phyloP scores from a whole-genome alignment of 2,329 filamentous ascomycete species.

The Microthyrium microscopicum region DNA sequence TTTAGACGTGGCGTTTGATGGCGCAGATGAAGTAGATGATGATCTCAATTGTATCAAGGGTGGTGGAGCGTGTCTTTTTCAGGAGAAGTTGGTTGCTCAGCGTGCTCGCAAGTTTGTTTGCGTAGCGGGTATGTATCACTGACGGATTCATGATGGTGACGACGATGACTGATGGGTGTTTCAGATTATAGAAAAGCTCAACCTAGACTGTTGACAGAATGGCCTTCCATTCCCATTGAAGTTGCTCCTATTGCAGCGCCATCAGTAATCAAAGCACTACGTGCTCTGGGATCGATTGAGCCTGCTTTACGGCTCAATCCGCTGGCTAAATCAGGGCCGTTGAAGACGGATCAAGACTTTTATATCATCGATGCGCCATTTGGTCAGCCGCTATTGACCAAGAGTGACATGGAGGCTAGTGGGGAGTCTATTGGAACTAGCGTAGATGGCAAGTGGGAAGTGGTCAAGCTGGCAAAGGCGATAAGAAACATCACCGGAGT shows the following conservation, averaged over 20 bases:
- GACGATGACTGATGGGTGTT: background rate
- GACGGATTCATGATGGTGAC: background rate
- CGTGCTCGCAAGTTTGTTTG: conserved; percentile 74
- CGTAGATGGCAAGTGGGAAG: conserved; percentile 59
- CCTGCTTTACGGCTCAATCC: conserved; percentile 58
- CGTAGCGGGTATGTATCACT: conserved; percentile 48
- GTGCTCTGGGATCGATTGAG: conserved; percentile 52
- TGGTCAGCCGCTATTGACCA: conserved; percentile 45
- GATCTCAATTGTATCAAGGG: conserved; percentile 96
- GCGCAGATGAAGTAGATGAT: conserved; percentile 90
- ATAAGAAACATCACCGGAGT: conserved; percentile 77
- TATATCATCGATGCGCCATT: conserved; percentile 91
- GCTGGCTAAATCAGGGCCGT: conserved; percentile 63
- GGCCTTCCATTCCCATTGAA: conserved; percentile 83
- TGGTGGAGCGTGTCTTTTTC: conserved; percentile 90
- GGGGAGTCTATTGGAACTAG: conserved; percentile 33
- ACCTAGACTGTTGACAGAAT: conserved; percentile 52
- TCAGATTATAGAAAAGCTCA: conserved; percentile 82
- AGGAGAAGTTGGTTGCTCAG: conserved; percentile 89
- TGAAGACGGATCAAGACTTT: conserved; percentile 74
- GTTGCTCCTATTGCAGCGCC: conserved; percentile 72
- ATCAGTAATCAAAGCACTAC: conserved; percentile 57
- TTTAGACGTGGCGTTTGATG: conserved; percentile 88
- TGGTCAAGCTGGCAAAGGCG: conserved; percentile 52
- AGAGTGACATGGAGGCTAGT: conserved; percentile 33